Evolutionary conservation across 1,284 basidiomycete species (phyloP), one percentile per base, ranked within the genome.

Genomic region (Apiotrichum mycotoxinovorans): DNA sequence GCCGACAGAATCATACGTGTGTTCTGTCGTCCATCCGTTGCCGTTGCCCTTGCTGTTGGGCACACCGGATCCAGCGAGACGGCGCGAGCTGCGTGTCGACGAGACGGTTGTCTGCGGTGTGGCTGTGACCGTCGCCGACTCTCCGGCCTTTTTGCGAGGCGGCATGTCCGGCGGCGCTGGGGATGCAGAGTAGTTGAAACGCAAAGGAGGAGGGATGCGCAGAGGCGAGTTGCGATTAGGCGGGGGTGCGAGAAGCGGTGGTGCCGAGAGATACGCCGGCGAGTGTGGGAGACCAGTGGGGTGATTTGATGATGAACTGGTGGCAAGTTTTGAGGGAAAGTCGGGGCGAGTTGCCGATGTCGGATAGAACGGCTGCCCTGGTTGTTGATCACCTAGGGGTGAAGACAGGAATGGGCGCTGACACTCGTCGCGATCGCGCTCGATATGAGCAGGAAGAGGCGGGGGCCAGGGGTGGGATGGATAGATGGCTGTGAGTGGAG

Each of bases 21-120:
- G 70, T 58, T 75, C 73, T 51, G 69, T 70, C 1, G 69, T 73
- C 70, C 71, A 75, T 15, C 71, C 70, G 48, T 71, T 74, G 22
- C 71, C 70, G 48, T 71, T 74, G 25, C 60, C 52, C 37, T 58
- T 64, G 27, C 52, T 54, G 43, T 44, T 26, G n/a, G 54, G 51
- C 3, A 50, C 47, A 14, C 44, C 50, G 2, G 60, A 60, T 7
- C 51, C 54, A 14, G 44, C 49, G 23, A 58, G 17, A 4, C 60
- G 52, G 25, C 54, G 51, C 22, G 57, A 61, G 44, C 54, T 56
- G 17, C 60, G 57, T 17, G 57, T 50, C 9, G 62, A 64, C 9
- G 64, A 61, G 34, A 57, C 47, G 8, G 60, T 62, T 25, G 52
- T 51, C 15, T 55, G 57, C 18, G 65, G 65, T 10, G 58, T 62